phyloP scores from a whole-genome alignment of 2,329 filamentous ascomycete genomes.

The Ophiostoma fasciatum region DNA sequence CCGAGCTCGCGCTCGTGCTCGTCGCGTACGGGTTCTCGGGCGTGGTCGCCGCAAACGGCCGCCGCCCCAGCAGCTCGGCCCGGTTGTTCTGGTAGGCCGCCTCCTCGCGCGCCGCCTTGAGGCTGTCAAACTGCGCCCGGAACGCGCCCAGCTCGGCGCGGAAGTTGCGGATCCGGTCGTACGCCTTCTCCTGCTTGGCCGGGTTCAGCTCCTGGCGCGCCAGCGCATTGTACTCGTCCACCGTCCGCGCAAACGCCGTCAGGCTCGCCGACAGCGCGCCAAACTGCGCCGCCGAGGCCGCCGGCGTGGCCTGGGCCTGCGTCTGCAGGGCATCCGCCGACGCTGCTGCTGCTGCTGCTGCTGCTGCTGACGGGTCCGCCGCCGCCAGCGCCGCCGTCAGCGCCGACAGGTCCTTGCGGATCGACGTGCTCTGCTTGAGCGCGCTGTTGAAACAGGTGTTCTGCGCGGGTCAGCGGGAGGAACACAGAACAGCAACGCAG shows the following conservation, averaged over 20 bases:
- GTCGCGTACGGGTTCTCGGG: constrained; percentile 90
- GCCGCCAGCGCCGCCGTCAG: constrained; percentile 16
- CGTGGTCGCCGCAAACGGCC: constrained; percentile 62
- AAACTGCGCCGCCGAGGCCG: constrained; percentile 20
- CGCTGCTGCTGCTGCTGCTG: constrained; percentile 1
- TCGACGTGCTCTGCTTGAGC: constrained; percentile 67
- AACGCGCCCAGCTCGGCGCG: constrained; percentile 69
- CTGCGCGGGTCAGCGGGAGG: constrained; percentile 23
- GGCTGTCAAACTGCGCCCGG: constrained; percentile 57
- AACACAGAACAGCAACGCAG: too few relatives aligned
- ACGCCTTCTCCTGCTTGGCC: constrained; percentile 82
- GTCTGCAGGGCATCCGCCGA: constrained; percentile 18
- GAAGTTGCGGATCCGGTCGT: constrained; percentile 75
- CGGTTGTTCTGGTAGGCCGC: constrained; percentile 50
- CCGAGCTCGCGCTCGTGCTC: too few relatives aligned
- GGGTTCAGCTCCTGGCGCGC: constrained; percentile 80
- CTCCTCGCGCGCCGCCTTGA: constrained; percentile 69
- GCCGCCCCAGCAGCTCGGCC: constrained; percentile 68
- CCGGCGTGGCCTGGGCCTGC: constrained; percentile 22
- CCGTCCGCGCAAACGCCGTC: constrained; percentile 64
- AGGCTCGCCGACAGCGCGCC: constrained; percentile 58
- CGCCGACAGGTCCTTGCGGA: constrained; percentile 54
- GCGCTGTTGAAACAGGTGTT: constrained; percentile 79
- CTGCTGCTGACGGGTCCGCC: constrained; percentile 15
- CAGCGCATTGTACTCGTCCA: constrained; percentile 81